Conservation (phyloP, 768 basidiomycete genomes). For the Tricholoma terreum region DNA sequence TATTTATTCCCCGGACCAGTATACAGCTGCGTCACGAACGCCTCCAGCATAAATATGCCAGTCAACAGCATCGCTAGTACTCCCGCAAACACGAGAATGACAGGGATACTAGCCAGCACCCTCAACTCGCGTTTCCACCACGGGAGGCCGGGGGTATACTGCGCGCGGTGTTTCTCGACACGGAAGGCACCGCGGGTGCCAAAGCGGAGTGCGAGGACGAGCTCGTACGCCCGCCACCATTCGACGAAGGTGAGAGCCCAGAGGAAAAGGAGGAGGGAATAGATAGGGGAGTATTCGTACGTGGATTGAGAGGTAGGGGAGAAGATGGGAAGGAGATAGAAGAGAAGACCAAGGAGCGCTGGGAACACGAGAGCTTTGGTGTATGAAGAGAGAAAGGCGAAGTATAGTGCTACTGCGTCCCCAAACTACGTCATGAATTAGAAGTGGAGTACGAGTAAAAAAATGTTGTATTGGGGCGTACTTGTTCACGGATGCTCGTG, state of each 20-base stretch:
- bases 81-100: slow-evolving; percentile 70
- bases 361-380: slow-evolving; percentile 78
- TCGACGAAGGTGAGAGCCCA: slow-evolving; percentile 90
- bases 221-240: slow-evolving; percentile 87
- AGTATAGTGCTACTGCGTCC: slow-evolving; percentile 82
- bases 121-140: slow-evolving; percentile 79
- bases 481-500: slow-evolving; percentile 71
- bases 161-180: slow-evolving; percentile 70
- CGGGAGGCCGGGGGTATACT: slow-evolving; percentile 49
- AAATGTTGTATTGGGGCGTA: slow-evolving; percentile 14
- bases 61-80: slow-evolving; percentile 71
- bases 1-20: slow-evolving; percentile 79
- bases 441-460: background rate
- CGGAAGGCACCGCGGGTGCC: slow-evolving; percentile 74
- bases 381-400: slow-evolving; percentile 83
- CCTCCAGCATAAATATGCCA: slow-evolving; percentile 82
- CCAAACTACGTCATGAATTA: slow-evolving; percentile 53
- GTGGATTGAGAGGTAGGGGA: slow-evolving; percentile 68
- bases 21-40: slow-evolving; percentile 86
- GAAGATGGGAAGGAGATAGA: slow-evolving; percentile 62
- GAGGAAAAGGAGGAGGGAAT: slow-evolving; percentile 70
- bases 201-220: slow-evolving; percentile 78
- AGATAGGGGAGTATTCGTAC: slow-evolving; percentile 70
- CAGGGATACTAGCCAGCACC: slow-evolving; percentile 64
- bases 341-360: slow-evolving; percentile 62